Evolutionary conservation across 805 yeast genomes (phyloP), one percentile per base, ranked within the genome.

Genomic region (Torulaspora franciscae): DNA sequence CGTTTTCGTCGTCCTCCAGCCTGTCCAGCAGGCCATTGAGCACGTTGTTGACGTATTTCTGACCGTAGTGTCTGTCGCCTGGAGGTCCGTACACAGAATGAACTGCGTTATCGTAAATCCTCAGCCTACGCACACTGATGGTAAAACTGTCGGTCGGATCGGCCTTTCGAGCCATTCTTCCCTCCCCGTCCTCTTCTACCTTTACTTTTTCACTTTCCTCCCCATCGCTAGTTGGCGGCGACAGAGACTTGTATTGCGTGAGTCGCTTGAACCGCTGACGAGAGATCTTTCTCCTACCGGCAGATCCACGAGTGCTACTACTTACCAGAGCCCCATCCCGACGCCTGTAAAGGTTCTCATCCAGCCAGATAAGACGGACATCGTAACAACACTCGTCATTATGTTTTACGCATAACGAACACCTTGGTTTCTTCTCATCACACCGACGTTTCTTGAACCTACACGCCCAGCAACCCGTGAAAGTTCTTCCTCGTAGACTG

Each of bases 381-480:
- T 64, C 66, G 49, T 57, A 64, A 13, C 62, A 56, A 36, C 66
- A 64, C 10, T 38, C 40, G 28, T 54, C 55, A 7, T 54, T 51
- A 40, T 60, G 60, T 30, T 48, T 54, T 9, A 47, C 36, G 34
- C 68, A 64, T 13, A 55, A 33, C 1, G 64, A 51, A 36, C 66
- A 64, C n/a, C 47, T 29, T 1, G 66, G 66, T 45, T 51, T 60
- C 4, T 32, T 30, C 38, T 58, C 58, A 43, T 64, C 65, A 48
- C 68, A 64, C 38, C 59, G 56, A 14, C 62, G 51, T 39, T 64
- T 64, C 43, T 62, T 62, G 17, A 59, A 54, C 32, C 66, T 46
- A 35, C 68, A 64, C 5, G 64, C 61, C 68, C 68, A 64, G 44
- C 68, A 64, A 5, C 66, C 66, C 6, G 63, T 62, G 22, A 64